These are phyloP conservation scores for Pisolithus tinctorius DNA, from an alignment of 768 basidiomycete species.

Conservation along the genomic window DNA sequence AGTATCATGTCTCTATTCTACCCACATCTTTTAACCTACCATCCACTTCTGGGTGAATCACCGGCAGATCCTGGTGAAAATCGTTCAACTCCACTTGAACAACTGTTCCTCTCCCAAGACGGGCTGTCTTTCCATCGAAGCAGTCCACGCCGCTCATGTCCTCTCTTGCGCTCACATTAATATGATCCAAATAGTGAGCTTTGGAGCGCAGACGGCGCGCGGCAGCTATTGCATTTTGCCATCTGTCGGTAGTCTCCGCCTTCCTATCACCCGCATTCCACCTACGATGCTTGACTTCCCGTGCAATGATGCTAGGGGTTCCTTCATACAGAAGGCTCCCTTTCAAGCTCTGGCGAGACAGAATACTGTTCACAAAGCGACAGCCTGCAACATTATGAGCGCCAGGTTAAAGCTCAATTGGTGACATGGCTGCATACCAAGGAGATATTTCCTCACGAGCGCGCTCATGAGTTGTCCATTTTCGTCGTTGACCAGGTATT, in stretches of 20 bases:
- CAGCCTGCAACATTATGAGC: conserved; percentile 42
- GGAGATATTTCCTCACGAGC: conserved; percentile 77
- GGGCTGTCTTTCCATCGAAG: conserved; percentile 51
- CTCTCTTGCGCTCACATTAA: conserved; percentile 56
- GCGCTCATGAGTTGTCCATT: conserved; percentile 70
- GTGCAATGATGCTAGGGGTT: conserved; percentile 39
- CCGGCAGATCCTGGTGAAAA: conserved; percentile 41
- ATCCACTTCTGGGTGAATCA: conserved; percentile 59
- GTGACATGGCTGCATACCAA: conserved; percentile 42
- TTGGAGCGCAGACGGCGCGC: conserved; percentile 42
- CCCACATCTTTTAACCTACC: conserved; percentile 56
- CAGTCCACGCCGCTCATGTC: conserved; percentile 77
- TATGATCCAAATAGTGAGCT: conserved; percentile 49
- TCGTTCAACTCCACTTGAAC: conserved; percentile 6
- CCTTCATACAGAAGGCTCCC: conserved; percentile 33
- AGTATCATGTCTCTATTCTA: conserved; percentile 15
- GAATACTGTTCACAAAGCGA: conserved; percentile 64
- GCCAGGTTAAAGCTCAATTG: neutral
- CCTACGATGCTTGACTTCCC: conserved; percentile 39
- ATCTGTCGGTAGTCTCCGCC: conserved; percentile 32
- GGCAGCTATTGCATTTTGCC: conserved; percentile 40
- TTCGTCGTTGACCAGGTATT: conserved; percentile 78
- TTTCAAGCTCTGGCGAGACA: conserved; percentile 21
- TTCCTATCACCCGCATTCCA: conserved; percentile 18
- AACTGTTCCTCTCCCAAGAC: conserved; percentile 28